These are phyloP conservation scores for Sclerotinia subarctica DNA, from an alignment of 2,329 filamentous ascomycete species.

Conservation along the genomic window DNA sequence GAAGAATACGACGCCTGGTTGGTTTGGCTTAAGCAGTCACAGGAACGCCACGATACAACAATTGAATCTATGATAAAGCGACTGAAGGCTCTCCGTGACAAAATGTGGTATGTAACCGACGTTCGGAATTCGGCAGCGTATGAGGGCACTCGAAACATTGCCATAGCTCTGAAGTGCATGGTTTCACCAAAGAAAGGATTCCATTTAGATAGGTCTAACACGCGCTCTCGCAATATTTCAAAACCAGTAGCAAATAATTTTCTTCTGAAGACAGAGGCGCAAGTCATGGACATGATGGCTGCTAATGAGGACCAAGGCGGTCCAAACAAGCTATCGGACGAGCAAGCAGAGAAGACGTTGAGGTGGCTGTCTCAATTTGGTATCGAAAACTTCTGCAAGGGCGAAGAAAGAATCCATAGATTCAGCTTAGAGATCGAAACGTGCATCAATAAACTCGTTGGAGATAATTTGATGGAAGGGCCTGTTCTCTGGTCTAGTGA, in stretches of 20 bases:
- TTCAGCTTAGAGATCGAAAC: conserved; percentile 88
- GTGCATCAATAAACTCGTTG: conserved; percentile 80
- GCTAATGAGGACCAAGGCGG: conserved; percentile 81
- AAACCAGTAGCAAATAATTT: conserved; percentile 46
- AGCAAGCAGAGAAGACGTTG: conserved; percentile 81
- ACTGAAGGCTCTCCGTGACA: conserved; percentile 76
- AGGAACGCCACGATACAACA: conserved; percentile 71
- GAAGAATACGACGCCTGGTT: conserved; percentile 80
- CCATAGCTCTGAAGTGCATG: conserved; percentile 88
- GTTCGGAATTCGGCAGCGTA: conserved; percentile 87
- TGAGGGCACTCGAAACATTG: conserved; percentile 81
- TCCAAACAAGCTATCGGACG: conserved; percentile 92
- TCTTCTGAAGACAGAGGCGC: conserved; percentile 75
- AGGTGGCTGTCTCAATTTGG: conserved; percentile 78
- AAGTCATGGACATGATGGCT: conserved; percentile 83
- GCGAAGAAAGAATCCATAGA: conserved; percentile 90
- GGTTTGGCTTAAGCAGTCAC: conserved; percentile 77
- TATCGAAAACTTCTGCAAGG: conserved; percentile 90
- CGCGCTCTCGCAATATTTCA: conserved; percentile 41
- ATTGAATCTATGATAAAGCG: conserved; percentile 73
- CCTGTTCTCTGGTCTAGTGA: conserved; percentile 92
- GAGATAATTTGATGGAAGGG: conserved; percentile 77
- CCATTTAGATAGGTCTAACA: conserved; percentile 35
- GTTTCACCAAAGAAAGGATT: conserved; percentile 54
- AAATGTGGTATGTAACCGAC: conserved; percentile 98